These are phyloP conservation scores for Chrysochromulina parva DNA, from an alignment of 78 protist genomes.

Conservation along the genomic window DNA sequence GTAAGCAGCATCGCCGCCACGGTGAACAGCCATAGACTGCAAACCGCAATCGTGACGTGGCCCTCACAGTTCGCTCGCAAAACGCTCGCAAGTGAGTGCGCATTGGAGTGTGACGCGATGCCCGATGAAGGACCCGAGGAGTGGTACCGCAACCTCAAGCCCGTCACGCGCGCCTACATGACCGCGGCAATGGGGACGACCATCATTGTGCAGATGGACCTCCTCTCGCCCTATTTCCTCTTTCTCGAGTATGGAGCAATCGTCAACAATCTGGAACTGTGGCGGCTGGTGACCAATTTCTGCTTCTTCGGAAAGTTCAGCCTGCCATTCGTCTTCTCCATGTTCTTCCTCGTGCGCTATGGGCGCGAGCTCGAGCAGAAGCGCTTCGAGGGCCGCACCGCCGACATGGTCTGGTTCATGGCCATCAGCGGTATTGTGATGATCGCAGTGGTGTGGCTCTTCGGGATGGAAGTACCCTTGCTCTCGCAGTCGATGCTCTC, in stretches of 20 bases:
- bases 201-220: background rate
- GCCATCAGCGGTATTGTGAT: background rate
- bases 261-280: background rate
- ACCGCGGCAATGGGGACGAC: background rate
- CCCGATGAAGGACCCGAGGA: background rate
- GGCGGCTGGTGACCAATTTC: conserved; percentile 52
- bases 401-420: conserved; percentile 34
- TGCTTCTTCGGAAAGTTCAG: conserved; percentile 47
- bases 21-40: too few species aligned
- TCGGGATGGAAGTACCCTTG: conserved; percentile 5
- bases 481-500: conserved; percentile 47
- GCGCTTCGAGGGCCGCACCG: conserved; percentile 36
- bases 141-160: background rate
- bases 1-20: too few species aligned
- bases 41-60: too few species aligned
- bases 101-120: too few species aligned
- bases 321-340: conserved; percentile 41
- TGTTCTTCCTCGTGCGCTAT: conserved; percentile 52
- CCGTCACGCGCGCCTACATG: background rate
- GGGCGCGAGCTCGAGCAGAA: conserved; percentile 28
- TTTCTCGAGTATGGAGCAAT: background rate
- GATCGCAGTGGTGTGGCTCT: background rate
- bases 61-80: too few species aligned
- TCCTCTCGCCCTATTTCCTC: background rate
- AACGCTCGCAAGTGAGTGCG: too few species aligned